phyloP scores from a whole-genome alignment of 129 eudicot species.

The Pittosporum tobira region DNA sequence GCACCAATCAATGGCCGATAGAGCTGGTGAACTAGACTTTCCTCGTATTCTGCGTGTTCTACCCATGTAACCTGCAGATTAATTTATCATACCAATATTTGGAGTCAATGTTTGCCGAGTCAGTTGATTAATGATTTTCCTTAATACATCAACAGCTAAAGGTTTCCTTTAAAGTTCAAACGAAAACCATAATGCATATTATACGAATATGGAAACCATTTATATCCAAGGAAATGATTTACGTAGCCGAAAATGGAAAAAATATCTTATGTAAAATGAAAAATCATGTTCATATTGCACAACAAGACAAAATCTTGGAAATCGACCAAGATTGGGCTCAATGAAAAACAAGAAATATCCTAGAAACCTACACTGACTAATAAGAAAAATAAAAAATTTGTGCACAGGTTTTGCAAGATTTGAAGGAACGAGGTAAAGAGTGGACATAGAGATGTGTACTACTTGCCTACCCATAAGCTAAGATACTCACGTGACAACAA shows the following conservation, averaged over 20 bases:
- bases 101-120: too few relatives aligned
- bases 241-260: not conserved
- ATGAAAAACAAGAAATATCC: slow-evolving; percentile 32
- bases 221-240: not conserved
- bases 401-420: slow-evolving; percentile 25
- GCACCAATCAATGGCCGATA: slow-evolving; percentile 64
- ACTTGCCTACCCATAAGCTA: not conserved
- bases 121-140: too few relatives aligned
- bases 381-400: not conserved
- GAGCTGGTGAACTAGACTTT: slow-evolving; percentile 68
- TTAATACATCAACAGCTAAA: not conserved
- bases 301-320: slow-evolving; percentile 32
- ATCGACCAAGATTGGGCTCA: slow-evolving; percentile 19
- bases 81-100: not conserved
- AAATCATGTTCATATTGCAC: slow-evolving; percentile 6
- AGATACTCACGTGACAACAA: slow-evolving; percentile 51
- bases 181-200: not conserved
- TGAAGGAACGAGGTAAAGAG: slow-evolving; percentile 30
- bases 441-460: slow-evolving; percentile 17
- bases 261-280: not conserved
- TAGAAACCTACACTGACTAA: slow-evolving; percentile 13
- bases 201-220: not conserved
- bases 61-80: slow-evolving; percentile 90
- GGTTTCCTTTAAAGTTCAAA: not conserved
- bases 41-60: slow-evolving; percentile 85